phyloP scores from a whole-genome alignment of 768 basidiomycete species.

The Suillus paluster region DNA sequence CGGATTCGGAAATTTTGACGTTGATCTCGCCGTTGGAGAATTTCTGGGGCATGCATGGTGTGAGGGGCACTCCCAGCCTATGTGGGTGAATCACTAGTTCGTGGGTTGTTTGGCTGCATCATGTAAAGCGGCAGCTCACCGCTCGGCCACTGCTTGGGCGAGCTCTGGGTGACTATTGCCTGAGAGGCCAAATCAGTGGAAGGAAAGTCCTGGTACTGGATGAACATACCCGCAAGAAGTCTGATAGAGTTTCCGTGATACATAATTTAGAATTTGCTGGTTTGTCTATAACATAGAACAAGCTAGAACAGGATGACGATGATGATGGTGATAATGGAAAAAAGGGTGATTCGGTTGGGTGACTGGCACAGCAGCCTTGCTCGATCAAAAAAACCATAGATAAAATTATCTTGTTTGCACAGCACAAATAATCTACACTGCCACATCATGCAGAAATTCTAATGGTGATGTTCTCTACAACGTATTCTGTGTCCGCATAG shows the following conservation, averaged over 20 bases:
- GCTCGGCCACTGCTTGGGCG: slow-evolving; percentile 92
- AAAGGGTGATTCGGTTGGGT: slow-evolving; percentile 11
- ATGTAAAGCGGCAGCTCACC: slow-evolving; percentile 75
- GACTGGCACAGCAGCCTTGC: slow-evolving; percentile 1
- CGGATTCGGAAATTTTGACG: slow-evolving; percentile 92
- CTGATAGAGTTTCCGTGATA: slow-evolving; percentile 83
- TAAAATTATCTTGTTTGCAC: slow-evolving; percentile 16
- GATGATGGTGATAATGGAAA: not conserved
- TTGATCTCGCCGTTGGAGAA: slow-evolving; percentile 97
- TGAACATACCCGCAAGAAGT: slow-evolving; percentile 67
- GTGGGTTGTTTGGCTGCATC: slow-evolving; percentile 40
- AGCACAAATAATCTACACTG: slow-evolving; percentile 38
- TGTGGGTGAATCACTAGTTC: slow-evolving; percentile 54
- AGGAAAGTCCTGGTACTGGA: not conserved
- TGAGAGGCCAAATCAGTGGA: slow-evolving; percentile 39
- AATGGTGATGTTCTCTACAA: slow-evolving; percentile 94
- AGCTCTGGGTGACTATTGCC: slow-evolving; percentile 99
- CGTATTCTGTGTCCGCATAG: slow-evolving; percentile 96
- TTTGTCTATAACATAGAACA: slow-evolving; percentile 14
- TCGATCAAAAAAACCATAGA: slow-evolving; percentile 10
- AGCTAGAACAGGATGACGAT: too few species aligned
- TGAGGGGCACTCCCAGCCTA: slow-evolving; percentile 90
- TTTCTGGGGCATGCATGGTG: slow-evolving; percentile 83
- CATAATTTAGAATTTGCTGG: slow-evolving; percentile 53
- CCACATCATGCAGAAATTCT: slow-evolving; percentile 54